Conservation (phyloP, 2,329 filamentous ascomycete species). For the Truncatella angustata region DNA sequence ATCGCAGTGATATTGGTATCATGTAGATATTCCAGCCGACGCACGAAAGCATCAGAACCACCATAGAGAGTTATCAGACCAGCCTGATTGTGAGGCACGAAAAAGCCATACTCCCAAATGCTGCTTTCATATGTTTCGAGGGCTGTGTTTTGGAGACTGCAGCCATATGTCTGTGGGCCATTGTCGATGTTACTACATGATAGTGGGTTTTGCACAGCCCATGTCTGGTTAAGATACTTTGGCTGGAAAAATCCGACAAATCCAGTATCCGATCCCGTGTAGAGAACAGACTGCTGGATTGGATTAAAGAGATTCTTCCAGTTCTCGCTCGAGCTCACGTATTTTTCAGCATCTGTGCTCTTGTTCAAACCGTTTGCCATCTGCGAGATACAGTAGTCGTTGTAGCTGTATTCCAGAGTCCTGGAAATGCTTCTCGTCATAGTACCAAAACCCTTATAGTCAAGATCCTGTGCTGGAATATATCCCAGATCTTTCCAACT, state of each 20-base stretch:
- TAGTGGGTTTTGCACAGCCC: constrained; percentile 67
- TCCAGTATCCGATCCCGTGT: constrained; percentile 58
- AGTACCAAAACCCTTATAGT: constrained; percentile 64
- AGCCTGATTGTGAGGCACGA: constrained; percentile 53
- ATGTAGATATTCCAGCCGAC: constrained; percentile 63
- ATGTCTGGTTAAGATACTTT: constrained; percentile 64
- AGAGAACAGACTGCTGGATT: constrained; percentile 52
- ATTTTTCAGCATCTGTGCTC: constrained; percentile 56
- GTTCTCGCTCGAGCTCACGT: constrained; percentile 56
- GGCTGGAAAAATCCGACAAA: constrained; percentile 72
- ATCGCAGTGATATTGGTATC: constrained; percentile 53
- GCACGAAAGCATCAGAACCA: constrained; percentile 54
- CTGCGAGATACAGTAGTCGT: constrained; percentile 68
- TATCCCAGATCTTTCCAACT: constrained; percentile 73
- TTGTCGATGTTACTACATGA: constrained; percentile 58
- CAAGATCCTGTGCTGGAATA: constrained; percentile 62
- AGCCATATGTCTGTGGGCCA: constrained; percentile 19
- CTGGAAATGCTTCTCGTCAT: constrained; percentile 70
- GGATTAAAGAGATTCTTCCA: constrained; percentile 67
- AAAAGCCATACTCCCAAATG: constrained; percentile 72
- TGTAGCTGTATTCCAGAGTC: constrained; percentile 76
- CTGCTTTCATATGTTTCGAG: constrained; percentile 72
- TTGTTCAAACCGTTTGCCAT: constrained; percentile 59
- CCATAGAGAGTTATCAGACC: constrained; percentile 59
- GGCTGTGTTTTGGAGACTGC: constrained; percentile 59